Base-by-base conservation (phyloP, 2,329 filamentous ascomycete genomes). In the Monosporascus sp. region DNA sequence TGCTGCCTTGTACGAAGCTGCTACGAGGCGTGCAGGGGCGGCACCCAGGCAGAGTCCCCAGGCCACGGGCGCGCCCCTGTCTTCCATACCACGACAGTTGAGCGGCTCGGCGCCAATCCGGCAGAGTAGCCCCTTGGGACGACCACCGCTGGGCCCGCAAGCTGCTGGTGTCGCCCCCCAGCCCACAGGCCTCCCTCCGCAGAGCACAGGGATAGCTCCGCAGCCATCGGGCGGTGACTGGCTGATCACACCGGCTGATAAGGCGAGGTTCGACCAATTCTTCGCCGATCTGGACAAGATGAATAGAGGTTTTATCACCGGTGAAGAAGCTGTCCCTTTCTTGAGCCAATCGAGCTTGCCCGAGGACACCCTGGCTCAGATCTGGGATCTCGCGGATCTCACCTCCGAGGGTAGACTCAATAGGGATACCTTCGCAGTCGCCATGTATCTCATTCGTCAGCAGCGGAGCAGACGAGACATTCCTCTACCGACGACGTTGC, bases 331-430 rank as follows among this genome's bases (percentile, higher is more conserved):
- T 2, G 94, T 97, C 8, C 82, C 85, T 8, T 99, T 97, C 73
- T 90, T 99, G 70, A 93, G 89, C 68, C 91, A 96, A 70, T 96
- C 93, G 1, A 88, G 90, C 53, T 79, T 99, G 16, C 84, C 90
- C 1, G 93, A 97, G 67, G 93, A 97, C 64, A 84, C 84, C 9
- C 77, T 99, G 51, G 94, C 94, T 31, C 90, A 95, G 64, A 96
- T 99, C 59, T 99, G 94, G 94, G 94, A 99, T 69, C 82, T 99
- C 31, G 88, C 94, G 16, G 94, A 99, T 71, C 91, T 97, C 71
- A 91, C 90, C 66, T 94, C 91, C 7, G 88, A 92, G 61, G 94
- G 94, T 11, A 86, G 88, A 53, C 76, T 99, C 53, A 91, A 82
- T 47, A 85, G 84, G 62, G 94, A 99, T 61, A 92, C 96, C 64